Evolutionary conservation across 2,329 filamentous ascomycete species (phyloP).

Genomic region (Talaromyces sp.): DNA sequence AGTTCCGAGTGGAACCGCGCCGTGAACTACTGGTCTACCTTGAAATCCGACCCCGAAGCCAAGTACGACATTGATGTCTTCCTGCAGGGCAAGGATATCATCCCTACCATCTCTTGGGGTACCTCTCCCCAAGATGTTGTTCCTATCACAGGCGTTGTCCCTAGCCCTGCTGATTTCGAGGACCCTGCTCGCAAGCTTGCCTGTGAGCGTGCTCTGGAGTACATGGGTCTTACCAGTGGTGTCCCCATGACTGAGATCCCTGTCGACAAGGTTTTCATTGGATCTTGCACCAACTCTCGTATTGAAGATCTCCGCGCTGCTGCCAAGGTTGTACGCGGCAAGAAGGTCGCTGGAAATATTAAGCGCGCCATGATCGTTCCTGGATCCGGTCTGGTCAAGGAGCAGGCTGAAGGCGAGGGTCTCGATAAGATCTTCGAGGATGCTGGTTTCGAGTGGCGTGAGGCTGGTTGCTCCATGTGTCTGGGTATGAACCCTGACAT

Average conservation of each 20-base stretch:
- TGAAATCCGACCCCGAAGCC: conserved; percentile 84
- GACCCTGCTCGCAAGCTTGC: conserved; percentile 78
- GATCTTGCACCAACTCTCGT: conserved; percentile 94
- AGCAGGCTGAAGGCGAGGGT: conserved; percentile 85
- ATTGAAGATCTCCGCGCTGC: conserved; percentile 94
- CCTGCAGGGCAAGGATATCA: conserved; percentile 89
- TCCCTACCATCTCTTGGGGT: conserved; percentile 93
- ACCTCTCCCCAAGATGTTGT: conserved; percentile 95
- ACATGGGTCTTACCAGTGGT: conserved; percentile 89
- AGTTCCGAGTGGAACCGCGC: conserved; percentile 90
- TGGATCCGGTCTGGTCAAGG: conserved; percentile 91
- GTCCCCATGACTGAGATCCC: conserved; percentile 89
- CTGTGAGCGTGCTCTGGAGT: conserved; percentile 82
- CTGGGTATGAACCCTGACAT: conserved; percentile 99
- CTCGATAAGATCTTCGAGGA: conserved; percentile 90
- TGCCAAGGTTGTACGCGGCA: conserved; percentile 81
- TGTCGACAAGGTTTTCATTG: conserved; percentile 96
- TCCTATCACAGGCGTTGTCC: conserved; percentile 89
- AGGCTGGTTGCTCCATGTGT: conserved; percentile 98
- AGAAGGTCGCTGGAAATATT: conserved; percentile 82
- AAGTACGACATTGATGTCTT: conserved; percentile 88
- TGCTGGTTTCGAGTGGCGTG: conserved; percentile 96
- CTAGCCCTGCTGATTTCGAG: conserved; percentile 83
- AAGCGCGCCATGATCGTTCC: conserved; percentile 96
- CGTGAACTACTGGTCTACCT: conserved; percentile 80